Conservation (phyloP, 352 stramenopile genomes). For the Globisporangium abappressorium region DNA sequence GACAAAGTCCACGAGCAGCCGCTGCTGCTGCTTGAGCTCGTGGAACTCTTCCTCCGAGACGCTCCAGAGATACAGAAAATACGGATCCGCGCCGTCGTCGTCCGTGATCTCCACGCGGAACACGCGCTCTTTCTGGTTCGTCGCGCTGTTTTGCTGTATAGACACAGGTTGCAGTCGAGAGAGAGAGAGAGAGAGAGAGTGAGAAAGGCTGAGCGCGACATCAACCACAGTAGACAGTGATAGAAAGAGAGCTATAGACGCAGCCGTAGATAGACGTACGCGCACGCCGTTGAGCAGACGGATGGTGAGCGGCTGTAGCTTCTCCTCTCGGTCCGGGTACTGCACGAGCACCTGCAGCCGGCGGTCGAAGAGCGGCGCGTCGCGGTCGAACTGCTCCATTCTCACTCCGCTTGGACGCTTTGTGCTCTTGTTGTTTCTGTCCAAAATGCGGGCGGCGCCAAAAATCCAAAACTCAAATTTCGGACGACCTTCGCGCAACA, state of each 20-base stretch:
- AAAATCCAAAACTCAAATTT: slow-evolving; percentile 5
- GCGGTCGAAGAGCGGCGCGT: slow-evolving; percentile 79
- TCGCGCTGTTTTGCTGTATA: slow-evolving; percentile 59
- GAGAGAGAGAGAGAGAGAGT: background rate
- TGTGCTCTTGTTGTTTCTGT: slow-evolving; percentile 2
- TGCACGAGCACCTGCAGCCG: slow-evolving; percentile 84
- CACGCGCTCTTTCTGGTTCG: slow-evolving; percentile 85
- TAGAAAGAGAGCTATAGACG: background rate
- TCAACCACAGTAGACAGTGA: background rate
- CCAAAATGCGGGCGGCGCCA: background rate
- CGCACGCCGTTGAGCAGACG: slow-evolving; percentile 71
- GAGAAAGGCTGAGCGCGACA: background rate
- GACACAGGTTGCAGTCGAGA: background rate
- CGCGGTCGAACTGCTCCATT: slow-evolving; percentile 83
- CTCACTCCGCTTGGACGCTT: background rate
- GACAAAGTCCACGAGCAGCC: slow-evolving; percentile 91
- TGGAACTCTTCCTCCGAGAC: slow-evolving; percentile 95
- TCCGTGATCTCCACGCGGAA: slow-evolving; percentile 94
- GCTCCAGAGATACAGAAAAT: slow-evolving; percentile 91
- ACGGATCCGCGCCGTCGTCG: slow-evolving; percentile 88
- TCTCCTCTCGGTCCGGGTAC: slow-evolving; percentile 76
- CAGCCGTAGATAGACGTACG: slow-evolving; percentile 35
- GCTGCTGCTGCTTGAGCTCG: slow-evolving; percentile 92
- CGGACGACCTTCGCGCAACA: slow-evolving; percentile 15
- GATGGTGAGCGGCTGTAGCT: slow-evolving; percentile 69